A percentile compares a stretch with the other conserved stretches of the same genome.
These are phyloP conservation scores for Rhizopus microsporus DNA, from an alignment of 371 early-diverging fungal genomes.

Conservation along the genomic window DNA sequence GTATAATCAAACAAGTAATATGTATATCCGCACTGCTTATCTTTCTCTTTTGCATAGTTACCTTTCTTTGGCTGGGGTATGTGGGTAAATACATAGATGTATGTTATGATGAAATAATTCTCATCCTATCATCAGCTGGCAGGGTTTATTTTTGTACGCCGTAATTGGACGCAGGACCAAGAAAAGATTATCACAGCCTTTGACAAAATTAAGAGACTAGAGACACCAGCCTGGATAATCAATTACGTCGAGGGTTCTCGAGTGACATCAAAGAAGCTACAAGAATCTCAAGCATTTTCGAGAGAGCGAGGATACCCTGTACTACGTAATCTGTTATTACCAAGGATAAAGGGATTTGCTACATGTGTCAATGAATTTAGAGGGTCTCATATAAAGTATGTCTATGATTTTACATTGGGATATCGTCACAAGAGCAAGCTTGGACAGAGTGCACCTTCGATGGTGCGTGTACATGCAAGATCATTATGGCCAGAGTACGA, in stretches of 20 bases:
- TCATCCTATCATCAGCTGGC: constrained; percentile 44
- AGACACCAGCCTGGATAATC: constrained; percentile 75
- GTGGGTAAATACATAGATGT: constrained; percentile 44
- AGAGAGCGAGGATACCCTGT: constrained; percentile 56
- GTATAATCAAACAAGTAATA: constrained; percentile 32
- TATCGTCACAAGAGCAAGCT: constrained; percentile 45
- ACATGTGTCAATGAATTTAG: constrained; percentile 64
- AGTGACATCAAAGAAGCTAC: constrained; percentile 59
- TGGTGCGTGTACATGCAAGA: constrained; percentile 61
- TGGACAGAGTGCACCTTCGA: constrained; percentile 56
- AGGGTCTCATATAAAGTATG: constrained; percentile 63
- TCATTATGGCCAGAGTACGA: constrained; percentile 61
- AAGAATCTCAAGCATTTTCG: constrained; percentile 66
- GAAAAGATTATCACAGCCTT: constrained; percentile 63
- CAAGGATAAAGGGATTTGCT: constrained; percentile 82
- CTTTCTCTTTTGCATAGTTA: constrained; percentile 28
- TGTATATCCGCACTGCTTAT: neutral
- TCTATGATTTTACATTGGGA: constrained; percentile 71
- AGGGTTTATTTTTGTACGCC: constrained; percentile 69
- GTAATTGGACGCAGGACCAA: constrained; percentile 72
- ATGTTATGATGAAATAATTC: neutral
- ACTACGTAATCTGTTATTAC: constrained; percentile 72
- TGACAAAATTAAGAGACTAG: constrained; percentile 50
- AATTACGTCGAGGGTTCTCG: constrained; percentile 77
- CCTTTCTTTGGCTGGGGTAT: constrained; percentile 68